Conservation (phyloP, 768 basidiomycete species). For the Hygrophoropsis aurantiaca region DNA sequence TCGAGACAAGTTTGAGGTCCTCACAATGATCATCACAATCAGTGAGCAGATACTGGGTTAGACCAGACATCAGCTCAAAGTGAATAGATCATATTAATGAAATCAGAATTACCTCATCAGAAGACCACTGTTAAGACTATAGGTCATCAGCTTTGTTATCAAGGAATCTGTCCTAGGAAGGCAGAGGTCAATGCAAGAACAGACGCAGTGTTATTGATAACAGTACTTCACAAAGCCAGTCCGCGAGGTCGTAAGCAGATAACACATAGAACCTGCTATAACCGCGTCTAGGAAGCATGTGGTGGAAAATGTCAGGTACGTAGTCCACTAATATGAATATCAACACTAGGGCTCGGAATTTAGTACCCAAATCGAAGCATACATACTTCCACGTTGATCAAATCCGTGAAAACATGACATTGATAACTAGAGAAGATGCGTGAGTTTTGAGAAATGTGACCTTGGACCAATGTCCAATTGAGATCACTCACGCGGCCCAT, state of each 20-base stretch:
- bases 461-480: too few species aligned
- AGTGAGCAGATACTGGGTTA: too few species aligned
- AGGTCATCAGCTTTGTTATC: not conserved
- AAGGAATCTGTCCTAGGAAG: conserved; percentile 5
- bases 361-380: not conserved
- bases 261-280: not conserved
- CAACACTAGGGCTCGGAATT: not conserved
- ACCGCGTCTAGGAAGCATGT: not conserved
- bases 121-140: not conserved
- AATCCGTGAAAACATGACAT: not conserved
- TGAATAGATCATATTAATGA: too few species aligned
- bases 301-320: not conserved
- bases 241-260: not conserved
- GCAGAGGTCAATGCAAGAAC: too few species aligned
- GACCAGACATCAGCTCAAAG: too few species aligned
- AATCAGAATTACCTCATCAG: not conserved
- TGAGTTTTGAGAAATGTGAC: not conserved
- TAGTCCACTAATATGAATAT: not conserved
- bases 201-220: too few species aligned
- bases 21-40: too few species aligned
- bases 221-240: not conserved
- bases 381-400: not conserved
- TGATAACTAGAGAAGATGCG: not conserved
- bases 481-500: not conserved
- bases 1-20: too few species aligned